Evolutionary conservation across 805 yeast genomes (phyloP).

Genomic region (Lachancea lanzarotensis): DNA sequence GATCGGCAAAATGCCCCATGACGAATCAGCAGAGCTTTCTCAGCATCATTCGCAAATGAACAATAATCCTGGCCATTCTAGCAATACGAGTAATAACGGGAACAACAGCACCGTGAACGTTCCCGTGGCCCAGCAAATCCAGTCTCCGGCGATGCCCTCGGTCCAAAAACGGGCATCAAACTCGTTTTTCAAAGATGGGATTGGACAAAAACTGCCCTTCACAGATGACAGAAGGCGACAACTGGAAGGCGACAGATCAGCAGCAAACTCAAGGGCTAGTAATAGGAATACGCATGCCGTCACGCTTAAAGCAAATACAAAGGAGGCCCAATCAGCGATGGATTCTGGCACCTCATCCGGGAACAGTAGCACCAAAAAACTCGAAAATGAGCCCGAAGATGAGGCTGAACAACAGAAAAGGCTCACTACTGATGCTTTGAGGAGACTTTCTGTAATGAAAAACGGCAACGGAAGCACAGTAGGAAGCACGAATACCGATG

Average conservation of each 20-base stretch:
- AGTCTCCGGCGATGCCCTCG: slow-evolving; percentile 37
- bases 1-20: slow-evolving; percentile 48
- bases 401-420: slow-evolving; percentile 29
- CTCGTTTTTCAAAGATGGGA: slow-evolving; percentile 17
- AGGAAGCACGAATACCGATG: neutral
- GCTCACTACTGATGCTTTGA: slow-evolving; percentile 37
- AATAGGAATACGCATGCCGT: neutral
- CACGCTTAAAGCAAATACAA: neutral
- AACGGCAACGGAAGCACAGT: neutral
- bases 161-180: slow-evolving; percentile 9
- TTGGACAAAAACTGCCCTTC: slow-evolving; percentile 32
- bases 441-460: slow-evolving; percentile 31
- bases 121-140: slow-evolving; percentile 34
- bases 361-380: neutral
- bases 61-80: neutral
- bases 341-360: neutral
- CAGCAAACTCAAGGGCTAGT: neutral
- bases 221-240: slow-evolving; percentile 25
- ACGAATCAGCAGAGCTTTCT: slow-evolving; percentile 37
- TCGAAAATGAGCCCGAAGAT: slow-evolving; percentile 16
- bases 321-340: neutral
- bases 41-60: slow-evolving; percentile 8
- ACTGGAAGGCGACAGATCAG: slow-evolving; percentile 1
- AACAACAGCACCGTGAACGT: slow-evolving; percentile 12
- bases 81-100: slow-evolving; percentile 7